These are phyloP conservation scores for Tricholoma terreum DNA, from an alignment of 768 basidiomycete species.

Conservation along the genomic window DNA sequence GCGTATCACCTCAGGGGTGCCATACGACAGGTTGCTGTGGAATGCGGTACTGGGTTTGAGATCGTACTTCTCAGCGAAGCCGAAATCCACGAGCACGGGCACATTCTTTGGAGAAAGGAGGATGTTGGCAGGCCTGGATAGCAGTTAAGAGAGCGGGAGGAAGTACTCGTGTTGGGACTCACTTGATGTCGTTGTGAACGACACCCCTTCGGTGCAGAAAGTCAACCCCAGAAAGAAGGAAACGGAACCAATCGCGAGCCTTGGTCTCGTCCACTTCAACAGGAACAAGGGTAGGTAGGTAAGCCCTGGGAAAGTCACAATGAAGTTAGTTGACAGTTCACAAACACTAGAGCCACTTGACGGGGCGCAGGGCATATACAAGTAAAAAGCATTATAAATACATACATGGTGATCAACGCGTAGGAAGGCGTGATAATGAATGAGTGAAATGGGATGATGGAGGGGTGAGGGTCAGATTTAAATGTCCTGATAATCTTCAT, in stretches of 20 bases:
- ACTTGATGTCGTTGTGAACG: conserved; percentile 96
- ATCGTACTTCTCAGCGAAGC: conserved; percentile 90
- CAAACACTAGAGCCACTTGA: conserved; percentile 6
- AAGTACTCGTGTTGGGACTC: conserved; percentile 21
- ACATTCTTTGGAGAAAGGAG: conserved; percentile 74
- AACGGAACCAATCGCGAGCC: conserved; percentile 79
- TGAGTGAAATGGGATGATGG: conserved; percentile 88
- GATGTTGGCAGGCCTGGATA: conserved; percentile 83
- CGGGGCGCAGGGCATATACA: conserved; percentile 11
- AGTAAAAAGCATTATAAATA: conserved; percentile 8
- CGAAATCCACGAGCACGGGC: conserved; percentile 93
- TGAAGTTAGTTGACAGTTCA: conserved; percentile 3
- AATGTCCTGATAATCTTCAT: conserved; percentile 92
- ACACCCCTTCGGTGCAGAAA: conserved; percentile 83
- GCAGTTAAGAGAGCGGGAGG: background rate
- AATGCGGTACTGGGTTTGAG: conserved; percentile 60
- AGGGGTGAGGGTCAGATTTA: conserved; percentile 83
- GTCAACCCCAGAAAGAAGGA: conserved; percentile 76
- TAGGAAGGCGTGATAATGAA: conserved; percentile 92
- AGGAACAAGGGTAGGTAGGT: conserved; percentile 80
- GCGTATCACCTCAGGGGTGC: conserved; percentile 78
- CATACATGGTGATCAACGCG: conserved; percentile 90
- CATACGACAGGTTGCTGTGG: conserved; percentile 80
- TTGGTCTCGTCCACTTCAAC: conserved; percentile 81
- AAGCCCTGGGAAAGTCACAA: conserved; percentile 58